Evolutionary conservation across 192 early-diverging fungal species (phyloP).

Genomic region (Backusella macrospora): DNA sequence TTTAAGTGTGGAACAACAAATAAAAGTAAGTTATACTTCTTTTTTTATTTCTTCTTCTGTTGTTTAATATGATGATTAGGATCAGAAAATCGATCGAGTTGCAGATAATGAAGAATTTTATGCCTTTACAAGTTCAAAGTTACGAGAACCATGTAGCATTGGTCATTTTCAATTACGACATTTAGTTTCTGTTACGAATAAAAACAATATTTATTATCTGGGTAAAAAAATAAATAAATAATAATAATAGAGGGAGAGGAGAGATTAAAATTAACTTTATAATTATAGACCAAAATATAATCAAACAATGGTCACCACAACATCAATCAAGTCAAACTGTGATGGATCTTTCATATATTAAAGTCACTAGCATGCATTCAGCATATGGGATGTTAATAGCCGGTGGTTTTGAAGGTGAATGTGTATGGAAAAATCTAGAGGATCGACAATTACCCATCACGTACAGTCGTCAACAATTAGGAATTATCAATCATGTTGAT

Average conservation of each 20-base stretch:
- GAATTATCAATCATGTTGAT: slow-evolving; percentile 69
- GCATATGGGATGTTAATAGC: slow-evolving; percentile 45
- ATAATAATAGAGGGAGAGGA: neutral
- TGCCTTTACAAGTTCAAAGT: slow-evolving; percentile 47
- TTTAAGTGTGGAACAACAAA: slow-evolving; percentile 18
- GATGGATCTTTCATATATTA: slow-evolving; percentile 35
- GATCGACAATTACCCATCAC: neutral
- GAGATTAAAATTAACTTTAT: neutral
- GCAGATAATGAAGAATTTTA: slow-evolving; percentile 44
- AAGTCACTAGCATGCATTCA: slow-evolving; percentile 58
- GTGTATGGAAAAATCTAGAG: slow-evolving; percentile 34
- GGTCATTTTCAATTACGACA: slow-evolving; percentile 70
- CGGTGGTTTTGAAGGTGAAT: slow-evolving; percentile 58
- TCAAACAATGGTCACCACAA: slow-evolving; percentile 53
- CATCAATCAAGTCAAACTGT: slow-evolving; percentile 35
- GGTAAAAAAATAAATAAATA: slow-evolving; percentile 40
- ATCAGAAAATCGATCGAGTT: slow-evolving; percentile 33
- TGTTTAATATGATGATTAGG: neutral
- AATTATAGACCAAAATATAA: slow-evolving; percentile 41
- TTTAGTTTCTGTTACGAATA: slow-evolving; percentile 58
- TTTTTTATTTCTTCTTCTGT: neutral
- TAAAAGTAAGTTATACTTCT: neutral
- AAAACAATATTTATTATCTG: slow-evolving; percentile 63
- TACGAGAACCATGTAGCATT: slow-evolving; percentile 51
- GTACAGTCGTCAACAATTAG: slow-evolving; percentile 35